Evolutionary conservation across 2,329 filamentous ascomycete species (phyloP).

Genomic region (Microsporum audouinii): DNA sequence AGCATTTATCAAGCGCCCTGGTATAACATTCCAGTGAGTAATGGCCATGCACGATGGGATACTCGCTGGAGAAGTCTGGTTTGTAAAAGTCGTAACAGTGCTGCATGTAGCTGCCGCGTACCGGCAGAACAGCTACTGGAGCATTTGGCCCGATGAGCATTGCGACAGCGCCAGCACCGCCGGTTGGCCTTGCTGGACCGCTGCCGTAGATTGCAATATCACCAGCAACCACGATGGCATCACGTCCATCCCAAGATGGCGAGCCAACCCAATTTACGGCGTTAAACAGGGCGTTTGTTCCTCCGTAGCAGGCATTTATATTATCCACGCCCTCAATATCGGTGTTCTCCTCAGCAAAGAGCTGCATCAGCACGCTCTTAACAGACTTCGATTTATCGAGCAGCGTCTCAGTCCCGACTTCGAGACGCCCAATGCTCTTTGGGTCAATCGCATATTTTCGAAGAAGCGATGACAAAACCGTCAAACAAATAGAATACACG

Average conservation of each 20-base stretch:
- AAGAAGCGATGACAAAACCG: slow-evolving; percentile 63
- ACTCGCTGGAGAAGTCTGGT: slow-evolving; percentile 69
- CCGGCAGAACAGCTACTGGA: slow-evolving; percentile 59
- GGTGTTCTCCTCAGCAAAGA: slow-evolving; percentile 61
- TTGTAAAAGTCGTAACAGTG: slow-evolving; percentile 80
- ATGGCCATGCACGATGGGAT: slow-evolving; percentile 68
- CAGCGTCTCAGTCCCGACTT: slow-evolving; percentile 70
- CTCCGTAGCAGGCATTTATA: slow-evolving; percentile 70
- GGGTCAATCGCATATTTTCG: slow-evolving; percentile 74
- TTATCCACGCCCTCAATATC: slow-evolving; percentile 70
- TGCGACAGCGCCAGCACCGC: slow-evolving; percentile 62
- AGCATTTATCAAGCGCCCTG: slow-evolving; percentile 62
- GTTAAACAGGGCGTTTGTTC: slow-evolving; percentile 70
- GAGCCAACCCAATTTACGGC: slow-evolving; percentile 71
- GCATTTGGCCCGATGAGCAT: slow-evolving; percentile 64
- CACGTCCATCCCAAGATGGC: slow-evolving; percentile 71
- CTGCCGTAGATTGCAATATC: slow-evolving; percentile 74
- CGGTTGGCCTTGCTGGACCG: slow-evolving; percentile 63
- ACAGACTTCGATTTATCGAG: slow-evolving; percentile 77
- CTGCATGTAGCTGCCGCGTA: slow-evolving; percentile 69
- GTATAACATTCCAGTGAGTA: slow-evolving; percentile 67
- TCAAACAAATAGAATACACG: slow-evolving; percentile 77
- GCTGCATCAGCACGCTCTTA: slow-evolving; percentile 71
- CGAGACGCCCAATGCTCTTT: slow-evolving; percentile 60
- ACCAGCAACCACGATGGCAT: slow-evolving; percentile 62